phyloP scores from a whole-genome alignment of 495 filamentous ascomycete species.

The Pyrenula aspistea region DNA sequence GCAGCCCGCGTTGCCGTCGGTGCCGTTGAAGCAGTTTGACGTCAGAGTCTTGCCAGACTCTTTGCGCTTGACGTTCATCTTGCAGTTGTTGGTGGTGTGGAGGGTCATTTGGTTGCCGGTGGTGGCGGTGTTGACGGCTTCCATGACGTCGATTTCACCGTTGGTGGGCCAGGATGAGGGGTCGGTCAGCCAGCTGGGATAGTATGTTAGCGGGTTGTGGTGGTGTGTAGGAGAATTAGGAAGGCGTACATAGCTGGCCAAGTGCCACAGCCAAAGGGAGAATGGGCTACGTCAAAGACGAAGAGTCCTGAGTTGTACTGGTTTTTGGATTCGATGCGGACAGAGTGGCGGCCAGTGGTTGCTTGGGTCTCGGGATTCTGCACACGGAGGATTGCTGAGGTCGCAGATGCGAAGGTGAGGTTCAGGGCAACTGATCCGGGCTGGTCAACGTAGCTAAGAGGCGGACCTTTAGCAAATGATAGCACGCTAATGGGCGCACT shows the following conservation, averaged over 20 bases:
- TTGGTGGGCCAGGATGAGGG: slow-evolving; percentile 45
- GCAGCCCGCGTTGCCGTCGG: slow-evolving; percentile 29
- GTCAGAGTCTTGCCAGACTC: slow-evolving; percentile 19
- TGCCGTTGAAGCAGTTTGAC: slow-evolving; percentile 24
- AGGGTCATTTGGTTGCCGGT: slow-evolving; percentile 33
- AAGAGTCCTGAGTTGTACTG: slow-evolving; percentile 39
- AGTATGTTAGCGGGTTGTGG: neutral
- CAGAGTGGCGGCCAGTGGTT: slow-evolving; percentile 34
- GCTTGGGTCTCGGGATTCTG: slow-evolving; percentile 33
- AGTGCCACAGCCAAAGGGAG: slow-evolving; percentile 37
- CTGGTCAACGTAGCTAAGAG: slow-evolving; percentile 21
- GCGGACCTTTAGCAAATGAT: neutral
- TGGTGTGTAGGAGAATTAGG: too few relatives aligned
- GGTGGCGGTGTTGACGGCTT: slow-evolving; percentile 29
- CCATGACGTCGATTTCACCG: slow-evolving; percentile 39
- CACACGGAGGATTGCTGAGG: slow-evolving; percentile 38
- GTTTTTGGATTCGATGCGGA: slow-evolving; percentile 39
- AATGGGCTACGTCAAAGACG: slow-evolving; percentile 41
- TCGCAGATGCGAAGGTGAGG: slow-evolving; percentile 35
- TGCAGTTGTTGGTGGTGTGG: slow-evolving; percentile 30
- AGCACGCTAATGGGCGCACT: slow-evolving; percentile 3
- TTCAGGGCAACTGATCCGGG: slow-evolving; percentile 24
- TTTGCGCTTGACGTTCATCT: slow-evolving; percentile 33
- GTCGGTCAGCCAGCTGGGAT: slow-evolving; percentile 40
- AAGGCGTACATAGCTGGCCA: slow-evolving; percentile 36